phyloP scores from a whole-genome alignment of 139 green algal genomes.

The Micractinium sp. region DNA sequence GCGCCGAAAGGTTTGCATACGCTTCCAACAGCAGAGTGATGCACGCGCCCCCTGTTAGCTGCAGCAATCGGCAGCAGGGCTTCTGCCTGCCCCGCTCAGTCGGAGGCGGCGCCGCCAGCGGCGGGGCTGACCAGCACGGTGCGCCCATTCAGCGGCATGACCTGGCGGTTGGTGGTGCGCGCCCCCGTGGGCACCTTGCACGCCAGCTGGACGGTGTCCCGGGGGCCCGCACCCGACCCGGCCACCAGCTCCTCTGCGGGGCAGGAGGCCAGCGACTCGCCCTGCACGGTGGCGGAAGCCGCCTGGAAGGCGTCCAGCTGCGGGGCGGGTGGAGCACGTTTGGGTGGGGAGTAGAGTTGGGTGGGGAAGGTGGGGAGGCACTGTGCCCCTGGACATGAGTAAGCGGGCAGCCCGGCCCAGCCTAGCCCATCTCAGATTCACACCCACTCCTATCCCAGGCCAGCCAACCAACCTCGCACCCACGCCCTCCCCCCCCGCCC shows the following conservation, averaged over 20 bases:
- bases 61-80: too few species aligned
- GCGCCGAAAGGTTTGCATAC: too few species aligned
- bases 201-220: neutral
- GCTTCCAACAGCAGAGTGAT: too few species aligned
- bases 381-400: neutral
- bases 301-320: conserved; percentile 14
- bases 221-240: too few species aligned
- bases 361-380: neutral
- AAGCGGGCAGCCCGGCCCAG: too few species aligned
- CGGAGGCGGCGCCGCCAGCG: too few species aligned
- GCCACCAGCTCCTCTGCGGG: neutral
- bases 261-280: neutral
- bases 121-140: neutral
- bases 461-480: too few species aligned
- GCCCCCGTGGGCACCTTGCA: neutral
- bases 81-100: too few species aligned
- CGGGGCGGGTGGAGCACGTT: neutral
- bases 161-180: conserved; percentile 8
- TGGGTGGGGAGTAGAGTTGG: neutral
- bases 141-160: conserved; percentile 8
- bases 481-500: neutral
- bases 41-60: too few species aligned
- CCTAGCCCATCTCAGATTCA: too few species aligned
- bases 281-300: neutral
- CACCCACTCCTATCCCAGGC: neutral